Conservation (phyloP, 495 filamentous ascomycete species). For the Penicillium roqueforti region DNA sequence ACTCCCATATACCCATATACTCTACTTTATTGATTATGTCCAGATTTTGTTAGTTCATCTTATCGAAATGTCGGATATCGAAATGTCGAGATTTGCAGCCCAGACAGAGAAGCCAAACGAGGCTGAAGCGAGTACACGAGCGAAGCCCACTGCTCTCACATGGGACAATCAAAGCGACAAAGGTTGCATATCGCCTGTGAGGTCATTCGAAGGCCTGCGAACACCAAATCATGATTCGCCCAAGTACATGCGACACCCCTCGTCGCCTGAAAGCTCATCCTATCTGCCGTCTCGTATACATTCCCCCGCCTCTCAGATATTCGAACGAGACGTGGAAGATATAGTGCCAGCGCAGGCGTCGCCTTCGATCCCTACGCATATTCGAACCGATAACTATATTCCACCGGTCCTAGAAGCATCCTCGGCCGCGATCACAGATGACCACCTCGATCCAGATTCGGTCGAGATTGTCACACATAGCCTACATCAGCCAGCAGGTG, state of each 20-base stretch:
- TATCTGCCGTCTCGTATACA: constrained; percentile 56
- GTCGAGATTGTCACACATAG: constrained; percentile 86
- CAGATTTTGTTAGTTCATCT: neutral
- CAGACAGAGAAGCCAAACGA: constrained; percentile 6
- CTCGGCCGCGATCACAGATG: constrained; percentile 81
- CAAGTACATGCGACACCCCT: constrained; percentile 26
- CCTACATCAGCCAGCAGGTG: constrained; percentile 71
- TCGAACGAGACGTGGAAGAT: constrained; percentile 86
- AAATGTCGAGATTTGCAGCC: constrained; percentile 8
- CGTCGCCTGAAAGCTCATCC: constrained; percentile 46
- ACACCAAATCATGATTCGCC: constrained; percentile 13
- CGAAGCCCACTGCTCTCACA: constrained; percentile 18
- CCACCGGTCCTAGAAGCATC: constrained; percentile 85
- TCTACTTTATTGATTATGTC: neutral
- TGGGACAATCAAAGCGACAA: constrained; percentile 16
- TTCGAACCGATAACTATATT: constrained; percentile 88
- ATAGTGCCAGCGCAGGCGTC: constrained; percentile 50
- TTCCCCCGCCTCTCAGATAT: constrained; percentile 77
- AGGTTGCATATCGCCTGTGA: constrained; percentile 27
- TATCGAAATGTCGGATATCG: constrained; percentile 6
- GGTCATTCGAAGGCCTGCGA: constrained; percentile 36
- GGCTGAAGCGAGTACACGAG: constrained; percentile 14
- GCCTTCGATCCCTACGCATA: constrained; percentile 78
- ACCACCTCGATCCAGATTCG: constrained; percentile 48
- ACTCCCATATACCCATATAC: neutral